These are phyloP conservation scores for Fusarium sp. DNA, from an alignment of 2,329 filamentous ascomycete species.

Conservation along the genomic window DNA sequence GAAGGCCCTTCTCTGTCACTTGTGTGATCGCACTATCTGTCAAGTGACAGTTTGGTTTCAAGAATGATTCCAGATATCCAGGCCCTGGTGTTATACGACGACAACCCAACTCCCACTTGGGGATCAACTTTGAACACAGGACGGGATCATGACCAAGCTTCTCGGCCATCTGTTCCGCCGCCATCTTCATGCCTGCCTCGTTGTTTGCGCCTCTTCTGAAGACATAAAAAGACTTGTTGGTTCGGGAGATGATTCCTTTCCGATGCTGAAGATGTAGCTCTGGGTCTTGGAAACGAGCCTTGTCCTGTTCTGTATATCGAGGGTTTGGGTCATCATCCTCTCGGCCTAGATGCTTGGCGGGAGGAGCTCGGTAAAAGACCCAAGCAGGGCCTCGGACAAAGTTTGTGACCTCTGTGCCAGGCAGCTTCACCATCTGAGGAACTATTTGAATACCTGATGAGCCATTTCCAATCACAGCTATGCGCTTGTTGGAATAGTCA, in stretches of 20 bases:
- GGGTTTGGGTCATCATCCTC: constrained; percentile 51
- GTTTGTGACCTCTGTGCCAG: constrained; percentile 50
- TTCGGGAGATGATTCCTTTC: constrained; percentile 51
- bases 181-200: constrained; percentile 39
- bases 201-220: constrained; percentile 44
- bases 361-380: constrained; percentile 54
- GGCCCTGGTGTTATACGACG: constrained; percentile 41
- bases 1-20: constrained; percentile 34
- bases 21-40: constrained; percentile 41
- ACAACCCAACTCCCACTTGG: constrained; percentile 43
- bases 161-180: constrained; percentile 42
- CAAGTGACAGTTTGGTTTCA: constrained; percentile 37
- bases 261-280: constrained; percentile 64
- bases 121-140: constrained; percentile 39
- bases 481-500: constrained; percentile 42
- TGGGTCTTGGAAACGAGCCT: constrained; percentile 65
- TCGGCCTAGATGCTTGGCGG: constrained; percentile 48
- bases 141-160: constrained; percentile 42
- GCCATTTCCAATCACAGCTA: constrained; percentile 42
- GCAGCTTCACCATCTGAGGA: constrained; percentile 46
- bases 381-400: constrained; percentile 54
- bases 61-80: constrained; percentile 42
- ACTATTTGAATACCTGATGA: constrained; percentile 44
- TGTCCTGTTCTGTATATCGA: constrained; percentile 54
- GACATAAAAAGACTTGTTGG: constrained; percentile 55